Base-by-base conservation (phyloP, 2,329 filamentous ascomycete genomes). In the Trichoderma sp. region DNA sequence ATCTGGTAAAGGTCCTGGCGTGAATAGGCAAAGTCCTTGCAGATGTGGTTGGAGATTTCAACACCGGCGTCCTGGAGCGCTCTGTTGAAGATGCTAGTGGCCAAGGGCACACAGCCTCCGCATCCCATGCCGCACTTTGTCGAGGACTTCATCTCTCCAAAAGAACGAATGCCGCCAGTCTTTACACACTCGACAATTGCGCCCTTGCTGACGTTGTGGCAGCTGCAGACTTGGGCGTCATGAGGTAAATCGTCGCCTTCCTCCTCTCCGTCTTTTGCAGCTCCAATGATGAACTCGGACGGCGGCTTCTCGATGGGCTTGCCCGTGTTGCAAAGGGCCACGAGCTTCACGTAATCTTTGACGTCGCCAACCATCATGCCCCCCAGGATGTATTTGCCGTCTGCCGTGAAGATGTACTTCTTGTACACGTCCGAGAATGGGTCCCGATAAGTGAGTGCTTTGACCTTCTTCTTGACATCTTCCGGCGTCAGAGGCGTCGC, bases 281-380 rank as follows among this genome's bases (percentile, higher is more conserved):
- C 87, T 0, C 93, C 93, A 2, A 97, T 80, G 68, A 97, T 96
- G 64, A 97, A 88, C 74, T 96, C 88, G 56, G 89, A 87, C 0
- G 93, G 93, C 0, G 91, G 86, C 0, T 92, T 80, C 15, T 96
- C 91, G 1, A 97, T 82, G 67, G 83, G 81, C 74, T 93, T 96
- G 73, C 92, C 90, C 69, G 86, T 88, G 79, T 93, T 96, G 63
- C 95, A 92, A 82, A 96, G 88, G 1, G 91, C 90, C 1, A 96
- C 91, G 24, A 97, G 79, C 75, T 94, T 96, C 78, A 96, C 85
- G 73, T 96, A 97, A 78, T 97, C 93, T 68, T 86, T 90, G 0
- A 92, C 96, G 72, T 97, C 93, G 45, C 93, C 93, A 67, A 97
- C 95, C 92, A 97, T 96, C 92, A 97, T 97, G 4, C 93, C 93